Conservation (phyloP, 2,329 filamentous ascomycete species). For the Pseudocercospora cruenta region DNA sequence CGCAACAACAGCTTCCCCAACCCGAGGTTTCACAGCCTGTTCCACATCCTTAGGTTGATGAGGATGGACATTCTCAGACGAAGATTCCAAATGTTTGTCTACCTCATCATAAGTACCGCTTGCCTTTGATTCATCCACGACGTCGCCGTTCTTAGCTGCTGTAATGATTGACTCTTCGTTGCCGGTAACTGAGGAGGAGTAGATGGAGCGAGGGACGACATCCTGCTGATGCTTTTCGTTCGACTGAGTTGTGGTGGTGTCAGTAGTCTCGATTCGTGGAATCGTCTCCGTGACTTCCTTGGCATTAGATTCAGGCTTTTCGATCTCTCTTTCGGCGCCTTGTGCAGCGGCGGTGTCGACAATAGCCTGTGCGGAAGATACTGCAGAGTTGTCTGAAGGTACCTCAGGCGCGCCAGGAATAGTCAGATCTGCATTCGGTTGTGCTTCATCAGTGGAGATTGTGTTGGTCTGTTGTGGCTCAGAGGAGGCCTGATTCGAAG, state of each 20-base stretch:
- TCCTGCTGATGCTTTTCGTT: no score
- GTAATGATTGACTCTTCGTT: constrained; percentile 20
- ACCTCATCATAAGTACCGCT: constrained; percentile 33
- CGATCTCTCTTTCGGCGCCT: constrained; percentile 21
- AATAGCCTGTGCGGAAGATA: constrained; percentile 21
- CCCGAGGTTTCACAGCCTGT: constrained; percentile 34
- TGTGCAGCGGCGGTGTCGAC: constrained; percentile 31
- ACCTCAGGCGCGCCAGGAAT: not conserved
- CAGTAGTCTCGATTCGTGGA: constrained; percentile 8
- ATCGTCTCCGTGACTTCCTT: constrained; percentile 19
- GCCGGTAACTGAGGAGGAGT: constrained; percentile 31
- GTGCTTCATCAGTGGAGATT: not conserved
- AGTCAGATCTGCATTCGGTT: not conserved
- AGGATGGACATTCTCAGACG: constrained; percentile 39
- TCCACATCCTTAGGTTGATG: constrained; percentile 40
- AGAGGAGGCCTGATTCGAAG: not conserved
- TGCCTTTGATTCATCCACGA: constrained; percentile 33
- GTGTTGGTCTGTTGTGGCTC: not conserved
- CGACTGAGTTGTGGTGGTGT: not conserved
- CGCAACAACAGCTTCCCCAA: constrained; percentile 44
- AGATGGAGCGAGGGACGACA: constrained; percentile 21
- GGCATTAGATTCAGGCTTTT: constrained; percentile 29
- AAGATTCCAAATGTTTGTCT: constrained; percentile 37
- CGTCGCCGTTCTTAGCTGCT: constrained; percentile 13
- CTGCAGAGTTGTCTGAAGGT: not conserved